phyloP scores from a whole-genome alignment of 305 asterid species.

The Nicotiana rustica region DNA sequence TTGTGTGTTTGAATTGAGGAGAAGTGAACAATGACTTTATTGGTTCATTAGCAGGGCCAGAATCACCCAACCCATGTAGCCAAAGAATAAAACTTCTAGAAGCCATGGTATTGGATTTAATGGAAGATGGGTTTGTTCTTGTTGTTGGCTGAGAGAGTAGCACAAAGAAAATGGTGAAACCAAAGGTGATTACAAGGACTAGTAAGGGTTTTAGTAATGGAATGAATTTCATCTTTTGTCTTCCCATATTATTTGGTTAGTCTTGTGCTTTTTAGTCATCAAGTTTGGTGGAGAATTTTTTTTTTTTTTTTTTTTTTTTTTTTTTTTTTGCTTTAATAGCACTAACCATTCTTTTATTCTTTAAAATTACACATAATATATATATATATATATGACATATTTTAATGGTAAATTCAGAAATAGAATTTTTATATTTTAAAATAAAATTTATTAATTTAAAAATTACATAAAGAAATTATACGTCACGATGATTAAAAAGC shows the following conservation, averaged over 20 bases:
- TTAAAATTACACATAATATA: no score
- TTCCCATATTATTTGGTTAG: constrained; percentile 24
- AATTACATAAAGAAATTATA: no score
- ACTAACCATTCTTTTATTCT: no score
- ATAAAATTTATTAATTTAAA: no score
- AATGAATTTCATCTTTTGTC: constrained; percentile 48
- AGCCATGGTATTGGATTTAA: constrained; percentile 58
- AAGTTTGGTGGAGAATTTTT: neutral
- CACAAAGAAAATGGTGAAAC: constrained; percentile 59
- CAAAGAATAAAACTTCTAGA: constrained; percentile 73
- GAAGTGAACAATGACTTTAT: constrained; percentile 79
- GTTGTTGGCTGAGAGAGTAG: constrained; percentile 41
- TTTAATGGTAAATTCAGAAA: no score
- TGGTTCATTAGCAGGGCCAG: constrained; percentile 96
- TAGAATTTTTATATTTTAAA: no score
- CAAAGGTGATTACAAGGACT: constrained; percentile 56
- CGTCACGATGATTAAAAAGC: no score
- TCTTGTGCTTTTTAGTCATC: neutral
- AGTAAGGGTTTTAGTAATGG: constrained; percentile 50
- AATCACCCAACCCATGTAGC: constrained; percentile 95
- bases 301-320: no score
- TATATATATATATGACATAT: no score
- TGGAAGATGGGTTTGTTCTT: constrained; percentile 29
- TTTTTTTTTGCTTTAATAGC: no score
- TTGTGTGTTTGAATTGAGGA: constrained; percentile 68